Evolutionary conservation across 805 yeast species (phyloP).

Genomic region (Maudiozyma barnettii): DNA sequence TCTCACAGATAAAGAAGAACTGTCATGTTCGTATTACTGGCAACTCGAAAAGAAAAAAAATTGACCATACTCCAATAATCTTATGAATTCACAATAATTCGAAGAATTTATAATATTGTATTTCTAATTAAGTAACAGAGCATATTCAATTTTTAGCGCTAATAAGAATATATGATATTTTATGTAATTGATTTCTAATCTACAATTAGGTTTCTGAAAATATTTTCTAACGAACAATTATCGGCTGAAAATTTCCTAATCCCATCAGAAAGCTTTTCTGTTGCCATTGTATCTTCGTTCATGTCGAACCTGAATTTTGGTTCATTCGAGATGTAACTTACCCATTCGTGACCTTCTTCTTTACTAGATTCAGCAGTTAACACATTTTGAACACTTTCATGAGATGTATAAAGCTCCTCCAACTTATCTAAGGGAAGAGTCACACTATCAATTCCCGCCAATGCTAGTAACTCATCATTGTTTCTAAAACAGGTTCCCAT

Average conservation of each 20-base stretch:
- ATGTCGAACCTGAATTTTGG: conserved; percentile 79
- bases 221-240: conserved; percentile 61
- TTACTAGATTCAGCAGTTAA: conserved; percentile 60
- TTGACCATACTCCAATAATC: not conserved
- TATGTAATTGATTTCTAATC: not conserved
- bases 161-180: not conserved
- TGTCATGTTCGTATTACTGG: not conserved
- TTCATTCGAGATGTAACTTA: conserved; percentile 75
- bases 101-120: not conserved
- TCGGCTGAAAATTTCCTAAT: conserved; percentile 95
- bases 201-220: not conserved
- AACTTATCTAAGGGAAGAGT: conserved; percentile 88
- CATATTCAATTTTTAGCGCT: too few relatives aligned
- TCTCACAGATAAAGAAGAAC: too few relatives aligned
- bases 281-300: conserved; percentile 97
- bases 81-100: not conserved
- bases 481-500: conserved; percentile 99
- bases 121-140: too few relatives aligned
- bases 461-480: conserved; percentile 83
- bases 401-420: conserved; percentile 73
- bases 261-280: conserved; percentile 96
- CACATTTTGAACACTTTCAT: conserved; percentile 65
- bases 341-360: conserved; percentile 47
- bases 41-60: conserved; percentile 1
- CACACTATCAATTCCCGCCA: conserved; percentile 92